Base-by-base conservation (phyloP, 805 yeast species). In the Clavispora santaluciae region DNA sequence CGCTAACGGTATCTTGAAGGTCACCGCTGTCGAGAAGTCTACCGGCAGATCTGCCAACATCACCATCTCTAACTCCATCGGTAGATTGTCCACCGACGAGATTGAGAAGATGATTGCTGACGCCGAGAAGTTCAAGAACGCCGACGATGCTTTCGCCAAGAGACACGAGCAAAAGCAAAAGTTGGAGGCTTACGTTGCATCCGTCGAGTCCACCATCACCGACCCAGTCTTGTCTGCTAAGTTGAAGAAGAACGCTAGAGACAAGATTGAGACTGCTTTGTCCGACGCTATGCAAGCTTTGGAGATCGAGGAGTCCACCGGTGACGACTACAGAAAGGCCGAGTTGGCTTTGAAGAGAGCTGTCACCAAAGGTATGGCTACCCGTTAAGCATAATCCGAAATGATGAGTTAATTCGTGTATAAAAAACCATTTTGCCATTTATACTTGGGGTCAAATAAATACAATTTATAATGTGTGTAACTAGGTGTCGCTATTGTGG, bases 61-160 rank as follows among this genome's bases (percentile, higher is more conserved):
- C 53, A 69, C 74, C 61, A 69, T 69, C 63, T 68, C 74, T 45
- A 69, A 69, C 70, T 68, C 73, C 40, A 69, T 68, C 52, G 74
- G 74, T 68, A 68, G 72, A 66, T 67, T 69, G 60, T 69, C 74
- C 28, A 61, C 72, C 51, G 74, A 68, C 45, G 74, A 69, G 62
- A 69, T 69, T 55, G 74, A 69, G 63, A 64, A 68, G 65, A 69
- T 69, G 74, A 68, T 69, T 54, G 54, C 57, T 49, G 74, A 69
- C 56, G 74, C 74, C 55, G 74, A 69, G 60, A 69, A 69, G 58
- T 69, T 89, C 95, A 91, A 91, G 88, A 79, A 91, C 66, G 86
- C 95, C 61, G 99, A 91, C 75, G 97, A 91, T 69, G 96, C 95
- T 63, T 93, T 91, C 86, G 95, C 98, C 75, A 91, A 90, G 90